phyloP scores from a whole-genome alignment of 2,329 filamentous ascomycete genomes.

The Fusarium xylarioides region DNA sequence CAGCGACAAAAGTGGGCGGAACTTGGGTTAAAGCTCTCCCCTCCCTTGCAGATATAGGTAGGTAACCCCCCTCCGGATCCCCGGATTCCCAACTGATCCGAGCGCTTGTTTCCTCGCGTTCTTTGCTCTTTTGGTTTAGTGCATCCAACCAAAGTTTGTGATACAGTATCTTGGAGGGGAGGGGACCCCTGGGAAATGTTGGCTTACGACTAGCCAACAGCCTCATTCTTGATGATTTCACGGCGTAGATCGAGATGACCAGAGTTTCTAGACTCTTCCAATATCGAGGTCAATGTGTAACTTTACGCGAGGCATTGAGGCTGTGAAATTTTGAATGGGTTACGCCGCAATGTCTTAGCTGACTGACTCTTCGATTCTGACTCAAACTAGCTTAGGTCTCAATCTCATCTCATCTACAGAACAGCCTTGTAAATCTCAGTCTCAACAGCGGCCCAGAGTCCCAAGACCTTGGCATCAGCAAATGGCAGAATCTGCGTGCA shows the following conservation, averaged over 20 bases:
- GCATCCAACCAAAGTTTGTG: not conserved
- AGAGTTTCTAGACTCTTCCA: not conserved
- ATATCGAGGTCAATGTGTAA: not conserved
- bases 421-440: constrained; percentile 48
- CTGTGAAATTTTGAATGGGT: not conserved
- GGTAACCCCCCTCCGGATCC: constrained; percentile 7
- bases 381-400: not conserved
- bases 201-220: not conserved
- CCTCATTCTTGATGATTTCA: not conserved
- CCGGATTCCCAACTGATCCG: constrained; percentile 17
- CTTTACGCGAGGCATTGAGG: not conserved
- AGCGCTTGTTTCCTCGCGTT: constrained; percentile 20
- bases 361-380: not conserved
- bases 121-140: constrained; percentile 11
- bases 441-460: constrained; percentile 53
- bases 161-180: not conserved
- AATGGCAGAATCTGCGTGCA: constrained; percentile 62
- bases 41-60: not conserved
- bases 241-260: not conserved
- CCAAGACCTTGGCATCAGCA: constrained; percentile 53
- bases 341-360: not conserved
- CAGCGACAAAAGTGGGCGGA: not conserved
- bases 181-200: not conserved
- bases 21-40: not conserved
- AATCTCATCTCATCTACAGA: not conserved